Conservation (phyloP, 2,329 filamentous ascomycete genomes). For the Colletotrichum nymphaeae region DNA sequence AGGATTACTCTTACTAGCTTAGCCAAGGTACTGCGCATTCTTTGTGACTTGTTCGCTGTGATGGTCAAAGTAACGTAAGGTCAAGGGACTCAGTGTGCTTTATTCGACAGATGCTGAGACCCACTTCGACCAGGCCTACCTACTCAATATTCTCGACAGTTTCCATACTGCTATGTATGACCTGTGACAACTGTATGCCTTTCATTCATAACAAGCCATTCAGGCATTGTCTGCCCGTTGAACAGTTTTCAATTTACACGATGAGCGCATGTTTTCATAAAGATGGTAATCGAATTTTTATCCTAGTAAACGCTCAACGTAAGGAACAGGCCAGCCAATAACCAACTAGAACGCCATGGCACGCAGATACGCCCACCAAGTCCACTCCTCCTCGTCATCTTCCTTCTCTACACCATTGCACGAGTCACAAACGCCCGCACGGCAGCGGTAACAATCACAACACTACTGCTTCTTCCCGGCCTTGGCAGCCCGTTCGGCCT, state of each 20-base stretch:
- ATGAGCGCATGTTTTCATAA: not conserved
- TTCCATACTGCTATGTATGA: no score
- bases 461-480: slow-evolving; percentile 38
- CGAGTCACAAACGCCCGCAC: no score
- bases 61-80: not conserved
- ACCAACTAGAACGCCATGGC: not conserved
- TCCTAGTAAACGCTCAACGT: not conserved
- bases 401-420: no score
- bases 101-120: no score
- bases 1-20: not conserved
- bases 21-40: not conserved
- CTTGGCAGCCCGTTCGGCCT: slow-evolving; percentile 39
- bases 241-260: not conserved
- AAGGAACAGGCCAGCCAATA: not conserved
- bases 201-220: no score
- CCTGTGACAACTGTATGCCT: not conserved
- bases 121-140: no score
- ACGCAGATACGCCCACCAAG: not conserved
- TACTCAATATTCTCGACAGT: no score
- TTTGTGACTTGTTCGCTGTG: not conserved
- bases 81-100: no score
- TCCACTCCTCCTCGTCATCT: not conserved
- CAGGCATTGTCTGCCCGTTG: not conserved
- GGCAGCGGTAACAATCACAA: slow-evolving; percentile 12
- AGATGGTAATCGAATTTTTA: slow-evolving; percentile 3